Base-by-base conservation (phyloP, 1,284 basidiomycete genomes). In the Heliocybe sulcata region DNA sequence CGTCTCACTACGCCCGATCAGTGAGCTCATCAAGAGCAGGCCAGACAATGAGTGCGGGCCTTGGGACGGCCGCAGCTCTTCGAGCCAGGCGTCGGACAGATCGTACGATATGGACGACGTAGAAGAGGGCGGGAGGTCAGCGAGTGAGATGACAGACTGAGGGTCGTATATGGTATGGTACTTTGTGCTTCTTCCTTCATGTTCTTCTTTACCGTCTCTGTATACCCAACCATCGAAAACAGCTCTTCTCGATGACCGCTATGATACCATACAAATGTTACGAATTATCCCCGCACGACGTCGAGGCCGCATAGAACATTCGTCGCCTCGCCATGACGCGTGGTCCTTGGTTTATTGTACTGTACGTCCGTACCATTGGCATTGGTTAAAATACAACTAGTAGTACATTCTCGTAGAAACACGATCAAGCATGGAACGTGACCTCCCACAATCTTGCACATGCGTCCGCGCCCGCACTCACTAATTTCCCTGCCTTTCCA, bases 401-500 rank as follows among this genome's bases (percentile, higher is more conserved):
- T 42, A 3, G 19, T 42, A 23, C 51, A 54, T 31, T 45, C n/a
- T 12, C 33, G 38, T 8, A 4, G 38, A 6, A 16, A 42, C n/a
- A 35, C 33, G 33, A 9, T 64, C 55, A 72, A 29, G 57, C 59
- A 59, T 73, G 72, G 64, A 90, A 84, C 33, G 69, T 76, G 33
- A 92, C 72, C 52, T 83, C 79, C 90, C 90, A 97, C 11, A 82
- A 73, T 63, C 89, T 79, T 26, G 91, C 83, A 66, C 85, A 88
- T 2, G 79, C 92, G 72, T 98, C 95, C 20, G 90, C 88, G 20
- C 95, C 95, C 3, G 88, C 80, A 54, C 82, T 87, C 9, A 82
- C 81, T 45, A 96, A 69, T 61, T 75, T 77, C 0, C 72, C 77
- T 42, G 73, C 74, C 52, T 71, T 66, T 2, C 67, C 71, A 22